These are phyloP conservation scores for Pharnaceum exiguum DNA, from an alignment of 148 eudicot species.

Conservation along the genomic window DNA sequence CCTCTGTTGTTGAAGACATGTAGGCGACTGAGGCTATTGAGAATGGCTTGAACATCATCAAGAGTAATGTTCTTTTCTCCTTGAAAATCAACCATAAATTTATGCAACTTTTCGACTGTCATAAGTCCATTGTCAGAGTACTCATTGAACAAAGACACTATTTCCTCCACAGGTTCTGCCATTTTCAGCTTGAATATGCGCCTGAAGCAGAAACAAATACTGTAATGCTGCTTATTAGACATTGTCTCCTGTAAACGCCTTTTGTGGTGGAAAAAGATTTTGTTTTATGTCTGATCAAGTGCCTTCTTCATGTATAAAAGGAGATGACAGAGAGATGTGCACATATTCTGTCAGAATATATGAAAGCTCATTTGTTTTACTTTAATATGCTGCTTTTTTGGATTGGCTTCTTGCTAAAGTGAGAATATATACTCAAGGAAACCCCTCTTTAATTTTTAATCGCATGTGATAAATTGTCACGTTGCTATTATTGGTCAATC, in stretches of 20 bases:
- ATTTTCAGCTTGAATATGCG: conserved; percentile 36
- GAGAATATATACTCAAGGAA: conserved; percentile 9
- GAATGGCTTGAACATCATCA: conserved; percentile 37
- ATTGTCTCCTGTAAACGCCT: conserved; percentile 6
- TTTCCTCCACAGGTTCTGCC: conserved; percentile 43
- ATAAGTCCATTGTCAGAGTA: conserved; percentile 49
- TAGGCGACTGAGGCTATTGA: conserved; percentile 32
- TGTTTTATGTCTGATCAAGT: conserved; percentile 7
- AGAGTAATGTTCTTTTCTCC: conserved; percentile 27
- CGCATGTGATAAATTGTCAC: background rate
- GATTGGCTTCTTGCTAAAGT: conserved; percentile 19
- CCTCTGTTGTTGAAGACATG: conserved; percentile 43
- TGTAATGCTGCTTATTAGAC: conserved; percentile 34
- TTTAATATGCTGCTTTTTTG: conserved; percentile 17
- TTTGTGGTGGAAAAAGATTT: conserved; percentile 1
- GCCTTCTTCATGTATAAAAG: background rate
- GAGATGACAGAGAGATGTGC: conserved; percentile 5
- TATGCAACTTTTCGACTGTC: conserved; percentile 31
- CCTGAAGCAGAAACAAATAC: conserved; percentile 39
- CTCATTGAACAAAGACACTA: conserved; percentile 23
- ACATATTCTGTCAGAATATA: background rate
- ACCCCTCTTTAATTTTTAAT: no score
- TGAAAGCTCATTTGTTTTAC: background rate
- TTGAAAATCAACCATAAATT: conserved; percentile 38
- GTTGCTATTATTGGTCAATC: background rate